These are phyloP conservation scores for Penicillium digitatum DNA, from an alignment of 2,329 filamentous ascomycete species.

Conservation along the genomic window DNA sequence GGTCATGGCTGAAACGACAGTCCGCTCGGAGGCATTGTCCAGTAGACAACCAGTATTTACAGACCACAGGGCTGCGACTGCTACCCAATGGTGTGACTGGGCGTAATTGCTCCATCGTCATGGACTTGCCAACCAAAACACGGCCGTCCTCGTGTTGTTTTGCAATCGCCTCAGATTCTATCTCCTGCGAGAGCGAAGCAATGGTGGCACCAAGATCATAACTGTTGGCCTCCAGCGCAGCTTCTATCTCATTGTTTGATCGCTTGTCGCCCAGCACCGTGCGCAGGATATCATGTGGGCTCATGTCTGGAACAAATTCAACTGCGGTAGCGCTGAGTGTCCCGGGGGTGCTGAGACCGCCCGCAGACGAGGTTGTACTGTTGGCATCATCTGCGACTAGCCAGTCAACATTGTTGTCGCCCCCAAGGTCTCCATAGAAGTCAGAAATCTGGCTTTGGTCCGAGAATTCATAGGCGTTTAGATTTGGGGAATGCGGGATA, in stretches of 20 bases:
- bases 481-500: constrained; percentile 87
- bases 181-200: constrained; percentile 76
- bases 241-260: constrained; percentile 90
- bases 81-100: constrained; percentile 72
- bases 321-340: constrained; percentile 76
- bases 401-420: constrained; percentile 89
- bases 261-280: constrained; percentile 87
- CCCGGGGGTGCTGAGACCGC: constrained; percentile 62
- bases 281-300: constrained; percentile 93
- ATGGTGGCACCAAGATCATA: constrained; percentile 94
- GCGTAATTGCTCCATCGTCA: constrained; percentile 66
- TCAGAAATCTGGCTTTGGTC: constrained; percentile 77
- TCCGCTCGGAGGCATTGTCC: constrained; percentile 95
- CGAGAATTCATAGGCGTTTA: constrained; percentile 94
- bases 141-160: constrained; percentile 57
- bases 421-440: constrained; percentile 84
- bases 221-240: constrained; percentile 79
- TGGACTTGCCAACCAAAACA: constrained; percentile 83
- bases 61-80: constrained; percentile 81
- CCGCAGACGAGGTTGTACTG: constrained; percentile 74
- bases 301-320: constrained; percentile 87
- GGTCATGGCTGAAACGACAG: constrained; percentile 93
- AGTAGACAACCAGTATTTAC: constrained; percentile 93
- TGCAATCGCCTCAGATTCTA: constrained; percentile 50
- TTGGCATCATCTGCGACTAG: constrained; percentile 82